Conservation (phyloP, 441 rosid genomes). For the Gossypium schwendimanii region DNA sequence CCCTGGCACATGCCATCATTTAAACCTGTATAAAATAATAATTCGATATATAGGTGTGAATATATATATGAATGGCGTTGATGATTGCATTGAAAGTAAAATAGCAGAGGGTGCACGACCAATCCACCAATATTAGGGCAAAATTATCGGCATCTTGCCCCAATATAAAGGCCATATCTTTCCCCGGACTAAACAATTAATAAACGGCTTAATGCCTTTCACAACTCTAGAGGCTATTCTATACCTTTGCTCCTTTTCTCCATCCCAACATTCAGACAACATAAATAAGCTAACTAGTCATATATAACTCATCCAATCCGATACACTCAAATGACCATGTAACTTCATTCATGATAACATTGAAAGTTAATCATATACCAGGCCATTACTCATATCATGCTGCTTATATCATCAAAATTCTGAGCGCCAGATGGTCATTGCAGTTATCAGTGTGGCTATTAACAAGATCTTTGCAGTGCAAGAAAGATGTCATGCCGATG, state of each 20-base stretch:
- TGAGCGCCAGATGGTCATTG: not conserved
- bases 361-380: not conserved
- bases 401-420: slow-evolving; percentile 4
- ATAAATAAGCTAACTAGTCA: not conserved
- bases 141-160: not conserved
- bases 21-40: not conserved
- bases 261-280: not conserved
- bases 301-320: not conserved
- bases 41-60: no score
- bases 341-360: not conserved
- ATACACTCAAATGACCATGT: not conserved
- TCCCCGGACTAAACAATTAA: not conserved
- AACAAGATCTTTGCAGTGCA: not conserved
- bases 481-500: not conserved
- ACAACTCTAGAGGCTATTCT: not conserved
- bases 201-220: not conserved
- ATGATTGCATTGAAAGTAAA: not conserved
- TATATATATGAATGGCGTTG: not conserved
- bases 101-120: not conserved
- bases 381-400: not conserved
- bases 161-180: not conserved
- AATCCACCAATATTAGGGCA: not conserved
- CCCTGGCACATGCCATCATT: not conserved
- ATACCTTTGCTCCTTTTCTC: not conserved
- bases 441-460: not conserved